These are phyloP conservation scores for Jaapia argillacea DNA, from an alignment of 768 basidiomycete genomes.

Conservation along the genomic window DNA sequence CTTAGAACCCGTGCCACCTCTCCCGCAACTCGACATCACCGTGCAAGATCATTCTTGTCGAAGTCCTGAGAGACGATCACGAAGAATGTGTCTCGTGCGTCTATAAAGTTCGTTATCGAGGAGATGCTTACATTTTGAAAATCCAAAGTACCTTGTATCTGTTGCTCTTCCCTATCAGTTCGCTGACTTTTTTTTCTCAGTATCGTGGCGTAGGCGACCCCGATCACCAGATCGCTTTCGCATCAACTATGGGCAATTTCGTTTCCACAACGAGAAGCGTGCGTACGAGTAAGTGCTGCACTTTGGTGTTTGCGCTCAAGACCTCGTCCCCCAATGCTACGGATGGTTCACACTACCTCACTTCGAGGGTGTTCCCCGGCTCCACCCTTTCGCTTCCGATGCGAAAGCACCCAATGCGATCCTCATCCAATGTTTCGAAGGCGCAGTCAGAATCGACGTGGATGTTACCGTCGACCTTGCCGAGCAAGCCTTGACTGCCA, in stretches of 20 bases:
- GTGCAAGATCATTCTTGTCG: not conserved
- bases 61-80: not conserved
- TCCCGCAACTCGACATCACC: not conserved
- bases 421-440: slow-evolving; percentile 6
- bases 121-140: not conserved
- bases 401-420: slow-evolving; percentile 3
- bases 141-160: not conserved
- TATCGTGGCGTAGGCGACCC: too few species aligned
- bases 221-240: too few species aligned
- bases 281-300: slow-evolving; percentile 9
- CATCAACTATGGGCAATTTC: not conserved
- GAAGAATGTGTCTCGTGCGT: not conserved
- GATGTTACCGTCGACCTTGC: slow-evolving; percentile 1
- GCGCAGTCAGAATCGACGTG: not conserved
- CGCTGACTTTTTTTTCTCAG: too few species aligned
- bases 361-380: not conserved
- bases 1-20: not conserved
- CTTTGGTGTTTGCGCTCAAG: slow-evolving; percentile 5
- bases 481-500: not conserved
- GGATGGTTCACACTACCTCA: slow-evolving; percentile 11
- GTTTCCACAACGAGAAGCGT: slow-evolving; percentile 4
- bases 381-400: not conserved
- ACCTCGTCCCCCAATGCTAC: slow-evolving; percentile 8
- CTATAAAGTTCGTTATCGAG: not conserved
- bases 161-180: too few species aligned